Conservation (phyloP, 345 rosid species). For the Eutrema japonicum region DNA sequence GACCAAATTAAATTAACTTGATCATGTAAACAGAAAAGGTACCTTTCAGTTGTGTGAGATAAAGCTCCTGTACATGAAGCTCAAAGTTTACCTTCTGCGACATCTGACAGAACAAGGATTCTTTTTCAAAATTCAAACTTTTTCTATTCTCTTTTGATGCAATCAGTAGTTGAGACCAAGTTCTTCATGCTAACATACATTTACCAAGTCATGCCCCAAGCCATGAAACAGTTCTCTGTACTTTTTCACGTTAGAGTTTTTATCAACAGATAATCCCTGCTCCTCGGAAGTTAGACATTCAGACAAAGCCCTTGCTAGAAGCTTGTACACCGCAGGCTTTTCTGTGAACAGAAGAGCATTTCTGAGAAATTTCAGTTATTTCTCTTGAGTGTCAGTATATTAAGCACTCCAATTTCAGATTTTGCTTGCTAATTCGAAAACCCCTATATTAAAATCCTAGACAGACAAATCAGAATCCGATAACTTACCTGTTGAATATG, state of each 20-base stretch:
- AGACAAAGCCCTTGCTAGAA: slow-evolving; percentile 51
- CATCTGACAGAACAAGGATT: slow-evolving; percentile 46
- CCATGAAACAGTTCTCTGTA: slow-evolving; percentile 38
- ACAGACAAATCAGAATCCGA: background rate
- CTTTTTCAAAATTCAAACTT: background rate
- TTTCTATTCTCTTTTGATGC: background rate
- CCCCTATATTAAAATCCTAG: background rate
- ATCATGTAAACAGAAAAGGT: slow-evolving; percentile 4
- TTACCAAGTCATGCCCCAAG: slow-evolving; percentile 36
- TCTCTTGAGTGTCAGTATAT: no score
- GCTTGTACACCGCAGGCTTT: slow-evolving; percentile 51
- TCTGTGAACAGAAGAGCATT: slow-evolving; percentile 12
- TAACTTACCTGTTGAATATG: slow-evolving; percentile 30
- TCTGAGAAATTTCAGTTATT: background rate
- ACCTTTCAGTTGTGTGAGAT: slow-evolving; percentile 73
- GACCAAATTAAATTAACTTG: slow-evolving; percentile 6
- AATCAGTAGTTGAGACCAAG: background rate
- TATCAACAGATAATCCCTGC: slow-evolving; percentile 16
- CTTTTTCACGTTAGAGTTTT: slow-evolving; percentile 41
- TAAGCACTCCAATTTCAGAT: background rate
- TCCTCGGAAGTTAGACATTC: slow-evolving; percentile 46
- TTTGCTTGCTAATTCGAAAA: background rate
- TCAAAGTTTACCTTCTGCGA: slow-evolving; percentile 58
- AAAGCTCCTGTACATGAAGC: slow-evolving; percentile 81
- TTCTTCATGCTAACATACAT: slow-evolving; percentile 45